Percentiles rank a stretch among this genome's conserved stretches.
Conservation (phyloP, 257 asterid genomes). For the Fraxinus anomala region DNA sequence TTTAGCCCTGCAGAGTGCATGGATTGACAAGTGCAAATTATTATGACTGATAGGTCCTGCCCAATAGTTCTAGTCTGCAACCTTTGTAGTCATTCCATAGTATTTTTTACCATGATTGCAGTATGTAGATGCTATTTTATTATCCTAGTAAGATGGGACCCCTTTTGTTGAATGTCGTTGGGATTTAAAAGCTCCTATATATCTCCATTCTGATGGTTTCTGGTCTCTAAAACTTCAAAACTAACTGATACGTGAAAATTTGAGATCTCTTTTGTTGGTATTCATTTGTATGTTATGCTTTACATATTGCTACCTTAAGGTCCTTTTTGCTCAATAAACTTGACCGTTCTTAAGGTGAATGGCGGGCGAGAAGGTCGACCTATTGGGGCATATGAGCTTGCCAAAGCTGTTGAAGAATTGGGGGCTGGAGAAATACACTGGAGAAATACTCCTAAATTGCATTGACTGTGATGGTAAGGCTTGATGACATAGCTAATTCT, state of each 20-base stretch:
- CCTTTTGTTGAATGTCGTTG: background rate
- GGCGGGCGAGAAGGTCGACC: constrained; percentile 98
- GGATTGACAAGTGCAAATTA: background rate
- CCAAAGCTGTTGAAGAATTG: constrained; percentile 91
- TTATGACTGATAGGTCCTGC: background rate
- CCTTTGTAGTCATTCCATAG: constrained; percentile 27
- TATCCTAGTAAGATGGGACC: background rate
- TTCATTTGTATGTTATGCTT: background rate
- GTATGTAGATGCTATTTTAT: background rate
- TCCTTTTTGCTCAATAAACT: constrained; percentile 3
- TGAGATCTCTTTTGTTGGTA: background rate
- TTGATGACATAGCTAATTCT: background rate
- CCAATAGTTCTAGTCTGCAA: constrained; percentile 20
- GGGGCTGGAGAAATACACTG: constrained; percentile 99
- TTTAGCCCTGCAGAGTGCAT: background rate
- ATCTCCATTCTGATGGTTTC: background rate
- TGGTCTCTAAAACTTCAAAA: background rate
- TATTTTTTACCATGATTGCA: background rate
- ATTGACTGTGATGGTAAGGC: constrained; percentile 90
- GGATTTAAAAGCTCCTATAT: background rate
- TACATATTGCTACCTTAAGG: constrained; percentile 1
- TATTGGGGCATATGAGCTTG: constrained; percentile 97
- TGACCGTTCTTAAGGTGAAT: constrained; percentile 55
- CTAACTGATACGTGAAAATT: background rate
- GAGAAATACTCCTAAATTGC: constrained; percentile 93